Base-by-base conservation (phyloP, 345 rosid genomes). In the Salix dunnii region DNA sequence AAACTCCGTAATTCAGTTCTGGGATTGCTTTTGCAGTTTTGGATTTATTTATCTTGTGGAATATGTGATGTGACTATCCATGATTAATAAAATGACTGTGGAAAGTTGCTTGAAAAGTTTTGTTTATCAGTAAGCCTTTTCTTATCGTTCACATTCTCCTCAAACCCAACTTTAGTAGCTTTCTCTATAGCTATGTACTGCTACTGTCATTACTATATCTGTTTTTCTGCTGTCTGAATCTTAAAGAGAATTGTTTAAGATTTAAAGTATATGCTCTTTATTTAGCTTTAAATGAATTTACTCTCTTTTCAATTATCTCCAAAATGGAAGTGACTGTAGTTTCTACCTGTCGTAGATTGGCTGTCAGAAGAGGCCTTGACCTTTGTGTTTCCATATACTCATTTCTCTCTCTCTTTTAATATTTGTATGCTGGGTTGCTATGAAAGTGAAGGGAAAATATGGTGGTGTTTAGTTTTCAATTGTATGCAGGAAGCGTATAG, bases 331-430 rank as follows among this genome's bases (percentile, higher is more conserved):
- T 95, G 74, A 77, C 85, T 76, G 88, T 92, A 28, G 90, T 91
- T 85, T 89, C 94, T 3, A 94, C 93, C 53, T 83, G 93, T 82
- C 97, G 97, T 31, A 87, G 91, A 84, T 95, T 92, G 82, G 79
- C 91, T 71, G 46, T 91, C 86, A 90, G 87, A 75, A 92, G 87
- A 70, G 96, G 95, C 30, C 80, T 94, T 66, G 89, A 91, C 79
- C 95, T 94, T 67, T 77, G 78, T 74, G 94, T 87, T 75, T 91
- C 95, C 74, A 97, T 92, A 88, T 68, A 71, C 43, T 40, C 70
- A 17, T 27, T 7, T 8, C 9, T 10, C 66, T 46, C 40, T 51
- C 18, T 48, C 74, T 58, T 43, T 77, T 27, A 16, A 4, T 69
- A 4, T 63, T 68, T 17, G 43, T 68, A 60, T 61, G 82, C 55